Evolutionary conservation across 495 filamentous ascomycete genomes (phyloP).

Genomic region (Penicillium psychrofluorescens): DNA sequence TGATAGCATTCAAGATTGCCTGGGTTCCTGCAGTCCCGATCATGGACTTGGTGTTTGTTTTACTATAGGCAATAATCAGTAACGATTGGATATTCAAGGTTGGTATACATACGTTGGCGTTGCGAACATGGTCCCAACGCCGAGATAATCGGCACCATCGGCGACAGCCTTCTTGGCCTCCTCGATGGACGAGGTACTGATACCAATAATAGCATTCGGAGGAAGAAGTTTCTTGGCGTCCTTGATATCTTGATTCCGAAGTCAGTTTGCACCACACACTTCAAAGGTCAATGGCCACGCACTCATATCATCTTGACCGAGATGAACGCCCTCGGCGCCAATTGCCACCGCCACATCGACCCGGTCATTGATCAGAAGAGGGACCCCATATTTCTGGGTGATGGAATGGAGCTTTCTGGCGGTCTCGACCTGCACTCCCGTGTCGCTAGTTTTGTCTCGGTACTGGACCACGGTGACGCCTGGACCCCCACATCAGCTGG

Average conservation of each 20-base stretch:
- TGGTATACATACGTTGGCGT: constrained; percentile 61
- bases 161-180: constrained; percentile 61
- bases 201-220: constrained; percentile 59
- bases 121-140: constrained; percentile 79
- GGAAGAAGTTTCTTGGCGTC: constrained; percentile 69
- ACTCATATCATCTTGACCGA: constrained; percentile 94
- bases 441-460: constrained; percentile 80
- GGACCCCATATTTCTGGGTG: constrained; percentile 60
- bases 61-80: constrained; percentile 21
- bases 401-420: constrained; percentile 64
- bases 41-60: constrained; percentile 69
- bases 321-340: constrained; percentile 83
- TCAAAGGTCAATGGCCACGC: constrained; percentile 9
- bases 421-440: constrained; percentile 60
- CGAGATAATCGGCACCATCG: constrained; percentile 79
- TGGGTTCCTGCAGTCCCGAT: constrained; percentile 75
- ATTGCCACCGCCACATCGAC: constrained; percentile 83
- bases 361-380: constrained; percentile 92
- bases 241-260: constrained; percentile 21
- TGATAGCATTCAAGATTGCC: constrained; percentile 56
- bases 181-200: constrained; percentile 60
- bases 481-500: constrained; percentile 17
- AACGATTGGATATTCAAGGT: neutral
- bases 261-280: no score
- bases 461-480: constrained; percentile 85